Percentiles rank a stretch among this genome's conserved stretches.
Evolutionary conservation across 2,329 filamentous ascomycete genomes (phyloP).

Genomic region (Fusarium sp.): DNA sequence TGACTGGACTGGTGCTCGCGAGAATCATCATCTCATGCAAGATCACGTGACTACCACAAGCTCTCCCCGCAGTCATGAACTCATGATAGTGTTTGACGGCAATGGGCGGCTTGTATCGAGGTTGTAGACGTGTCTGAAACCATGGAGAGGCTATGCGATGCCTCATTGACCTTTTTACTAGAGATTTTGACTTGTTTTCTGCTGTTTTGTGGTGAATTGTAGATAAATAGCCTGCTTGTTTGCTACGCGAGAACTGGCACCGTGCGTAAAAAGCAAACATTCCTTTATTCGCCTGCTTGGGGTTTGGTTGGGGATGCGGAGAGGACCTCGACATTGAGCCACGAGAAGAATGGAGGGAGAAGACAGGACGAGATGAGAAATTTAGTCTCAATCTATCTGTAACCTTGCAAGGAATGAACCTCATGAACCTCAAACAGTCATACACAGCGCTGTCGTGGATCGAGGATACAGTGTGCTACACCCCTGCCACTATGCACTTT

Average conservation of each 20-base stretch:
- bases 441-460: background rate
- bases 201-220: slow-evolving; percentile 1
- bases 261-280: slow-evolving; percentile 37
- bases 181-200: background rate
- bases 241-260: slow-evolving; percentile 28
- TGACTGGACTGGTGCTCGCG: slow-evolving; percentile 9
- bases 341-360: too few species aligned
- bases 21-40: slow-evolving; percentile 34
- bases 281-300: slow-evolving; percentile 3
- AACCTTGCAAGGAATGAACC: background rate
- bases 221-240: background rate
- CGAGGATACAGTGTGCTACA: background rate
- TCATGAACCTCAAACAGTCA: background rate
- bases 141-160: background rate
- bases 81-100: slow-evolving; percentile 38
- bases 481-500: background rate
- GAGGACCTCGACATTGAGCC: background rate
- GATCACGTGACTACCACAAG: slow-evolving; percentile 37
- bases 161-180: background rate
- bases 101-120: background rate
- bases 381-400: background rate
- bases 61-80: slow-evolving; percentile 45
- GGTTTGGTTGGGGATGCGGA: background rate
- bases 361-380: background rate
- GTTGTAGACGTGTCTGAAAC: background rate